phyloP scores from a whole-genome alignment of 2,329 filamentous ascomycete genomes.

The Ophidiomyces ophidiicola region DNA sequence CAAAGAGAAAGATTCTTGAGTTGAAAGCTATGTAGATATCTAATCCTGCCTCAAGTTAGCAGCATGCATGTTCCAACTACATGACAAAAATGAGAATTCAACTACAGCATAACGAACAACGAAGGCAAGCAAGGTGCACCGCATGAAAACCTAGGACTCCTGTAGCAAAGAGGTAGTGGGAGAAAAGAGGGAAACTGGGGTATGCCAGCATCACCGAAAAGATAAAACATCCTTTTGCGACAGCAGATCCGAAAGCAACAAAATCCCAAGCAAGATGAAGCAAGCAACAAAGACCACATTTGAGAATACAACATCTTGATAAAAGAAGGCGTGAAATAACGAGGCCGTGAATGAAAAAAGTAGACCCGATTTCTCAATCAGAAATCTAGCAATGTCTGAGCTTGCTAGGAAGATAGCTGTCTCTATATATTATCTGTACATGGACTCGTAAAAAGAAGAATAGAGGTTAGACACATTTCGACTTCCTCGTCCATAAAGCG shows the following conservation, averaged over 20 bases:
- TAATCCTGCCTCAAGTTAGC: too few species aligned
- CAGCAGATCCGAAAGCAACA: not conserved
- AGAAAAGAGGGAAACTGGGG: too few species aligned
- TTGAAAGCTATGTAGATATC: too few species aligned
- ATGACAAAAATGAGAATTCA: too few species aligned
- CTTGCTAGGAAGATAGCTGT: conserved; percentile 4
- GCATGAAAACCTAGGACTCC: too few species aligned
- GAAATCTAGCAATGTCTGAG: conserved; percentile 4
- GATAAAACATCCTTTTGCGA: too few species aligned
- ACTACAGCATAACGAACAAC: too few species aligned
- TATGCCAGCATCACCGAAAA: not conserved
- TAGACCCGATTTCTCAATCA: conserved; percentile 1
- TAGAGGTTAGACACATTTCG: not conserved
- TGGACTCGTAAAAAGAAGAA: not conserved
- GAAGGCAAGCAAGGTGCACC: too few species aligned
- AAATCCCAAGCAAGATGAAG: not conserved
- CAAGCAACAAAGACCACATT: not conserved
- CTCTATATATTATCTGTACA: conserved; percentile 15
- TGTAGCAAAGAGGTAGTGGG: too few species aligned
- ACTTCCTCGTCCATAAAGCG: conserved; percentile 1
- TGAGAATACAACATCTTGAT: not conserved
- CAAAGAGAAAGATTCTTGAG: too few species aligned
- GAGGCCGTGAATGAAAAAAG: not conserved
- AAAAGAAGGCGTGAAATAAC: not conserved
- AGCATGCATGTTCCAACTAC: too few species aligned